Evolutionary conservation across 2,329 filamentous ascomycete genomes (phyloP).

Genomic region (Proliferodiscus dingleyae): DNA sequence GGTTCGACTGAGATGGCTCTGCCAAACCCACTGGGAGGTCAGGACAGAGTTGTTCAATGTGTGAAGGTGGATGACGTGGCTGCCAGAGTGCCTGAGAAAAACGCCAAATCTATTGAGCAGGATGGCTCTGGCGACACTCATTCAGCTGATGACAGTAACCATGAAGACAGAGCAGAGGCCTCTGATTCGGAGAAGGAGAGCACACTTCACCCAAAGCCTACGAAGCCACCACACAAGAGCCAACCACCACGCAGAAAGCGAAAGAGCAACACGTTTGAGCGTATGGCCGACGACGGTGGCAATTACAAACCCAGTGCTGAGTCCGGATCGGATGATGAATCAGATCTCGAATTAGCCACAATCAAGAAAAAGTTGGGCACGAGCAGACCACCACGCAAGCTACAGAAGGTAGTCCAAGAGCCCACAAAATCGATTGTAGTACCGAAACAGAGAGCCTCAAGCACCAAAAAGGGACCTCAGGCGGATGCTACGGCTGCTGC

Average conservation of each 20-base stretch:
- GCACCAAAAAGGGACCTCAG: background rate
- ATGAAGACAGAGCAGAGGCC: background rate
- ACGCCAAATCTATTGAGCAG: background rate
- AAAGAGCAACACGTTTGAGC: conserved; percentile 18
- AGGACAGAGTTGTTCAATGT: conserved; percentile 5
- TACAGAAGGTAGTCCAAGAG: conserved; percentile 15
- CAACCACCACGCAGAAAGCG: conserved; percentile 11
- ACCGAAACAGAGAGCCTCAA: too few relatives aligned
- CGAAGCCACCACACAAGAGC: conserved; percentile 10
- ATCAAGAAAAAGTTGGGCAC: conserved; percentile 11
- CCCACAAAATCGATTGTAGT: background rate
- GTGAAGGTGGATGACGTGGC: conserved; percentile 1
- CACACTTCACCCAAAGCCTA: too few relatives aligned
- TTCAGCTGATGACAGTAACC: background rate
- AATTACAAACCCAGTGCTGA: conserved; percentile 16
- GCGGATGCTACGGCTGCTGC: too few relatives aligned
- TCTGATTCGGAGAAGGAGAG: conserved; percentile 3
- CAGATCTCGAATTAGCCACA: conserved; percentile 13
- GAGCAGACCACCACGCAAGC: conserved; percentile 12
- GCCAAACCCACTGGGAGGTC: background rate
- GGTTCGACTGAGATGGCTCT: background rate
- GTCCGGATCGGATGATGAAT: conserved; percentile 15
- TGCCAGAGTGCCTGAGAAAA: background rate
- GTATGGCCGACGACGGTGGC: conserved; percentile 18
- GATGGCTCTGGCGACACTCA: background rate